Evolutionary conservation across 306 rosid genomes (phyloP).

Genomic region (Acmispon strigosus): DNA sequence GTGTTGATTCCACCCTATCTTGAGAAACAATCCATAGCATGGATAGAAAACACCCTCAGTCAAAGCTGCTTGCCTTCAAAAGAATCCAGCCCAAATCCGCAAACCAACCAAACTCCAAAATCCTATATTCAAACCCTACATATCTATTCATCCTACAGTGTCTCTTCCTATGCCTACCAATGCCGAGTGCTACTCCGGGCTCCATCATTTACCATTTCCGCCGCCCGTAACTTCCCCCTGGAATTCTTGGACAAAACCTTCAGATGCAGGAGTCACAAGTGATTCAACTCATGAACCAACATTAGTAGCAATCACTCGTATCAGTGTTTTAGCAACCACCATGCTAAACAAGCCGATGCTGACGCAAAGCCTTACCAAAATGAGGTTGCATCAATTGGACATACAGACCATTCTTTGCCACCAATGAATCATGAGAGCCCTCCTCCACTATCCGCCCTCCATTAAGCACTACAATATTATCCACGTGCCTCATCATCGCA

Average conservation of each 20-base stretch:
- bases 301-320: constrained; percentile 17
- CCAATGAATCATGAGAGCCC: constrained; percentile 74
- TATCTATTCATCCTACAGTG: constrained; percentile 40
- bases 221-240: constrained; percentile 23
- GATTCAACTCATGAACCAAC: constrained; percentile 33
- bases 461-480: constrained; percentile 93
- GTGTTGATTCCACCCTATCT: constrained; percentile 50
- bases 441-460: constrained; percentile 99
- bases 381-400: constrained; percentile 98
- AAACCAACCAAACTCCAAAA: constrained; percentile 56
- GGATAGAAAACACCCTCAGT: constrained; percentile 42
- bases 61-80: constrained; percentile 57
- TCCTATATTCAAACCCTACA: constrained; percentile 56
- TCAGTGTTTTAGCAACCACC: not conserved
- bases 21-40: constrained; percentile 51
- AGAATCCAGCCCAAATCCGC: constrained; percentile 59
- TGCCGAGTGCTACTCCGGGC: constrained; percentile 25
- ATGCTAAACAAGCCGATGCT: constrained; percentile 67
- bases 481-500: constrained; percentile 99
- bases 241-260: constrained; percentile 27
- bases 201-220: constrained; percentile 13
- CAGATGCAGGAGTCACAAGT: constrained; percentile 21
- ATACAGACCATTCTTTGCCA: constrained; percentile 86
- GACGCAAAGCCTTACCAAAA: constrained; percentile 92
- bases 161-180: constrained; percentile 41